phyloP scores from a whole-genome alignment of 495 filamentous ascomycete genomes.

The Aspergillus sparsus region DNA sequence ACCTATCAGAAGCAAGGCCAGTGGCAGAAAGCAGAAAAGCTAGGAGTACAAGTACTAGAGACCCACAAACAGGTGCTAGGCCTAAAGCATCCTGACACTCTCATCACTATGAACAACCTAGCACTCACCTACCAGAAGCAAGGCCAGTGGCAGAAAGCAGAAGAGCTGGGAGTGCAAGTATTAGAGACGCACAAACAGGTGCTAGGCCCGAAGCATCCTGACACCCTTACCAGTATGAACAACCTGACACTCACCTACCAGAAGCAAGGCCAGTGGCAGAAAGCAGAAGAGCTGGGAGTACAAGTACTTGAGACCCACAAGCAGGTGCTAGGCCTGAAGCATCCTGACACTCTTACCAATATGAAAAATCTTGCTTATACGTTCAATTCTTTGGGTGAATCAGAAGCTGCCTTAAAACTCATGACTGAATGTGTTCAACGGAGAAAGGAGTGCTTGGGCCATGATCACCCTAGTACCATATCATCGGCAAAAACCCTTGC shows the following conservation, averaged over 20 bases:
- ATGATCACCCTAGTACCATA: neutral
- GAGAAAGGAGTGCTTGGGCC: neutral
- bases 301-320: conserved; percentile 26
- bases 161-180: conserved; percentile 32
- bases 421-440: neutral
- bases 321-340: conserved; percentile 11
- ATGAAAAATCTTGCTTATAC: neutral
- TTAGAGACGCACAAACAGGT: conserved; percentile 19
- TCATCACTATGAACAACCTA: conserved; percentile 42
- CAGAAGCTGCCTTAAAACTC: neutral
- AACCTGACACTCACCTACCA: conserved; percentile 29
- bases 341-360: conserved; percentile 13
- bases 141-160: conserved; percentile 31
- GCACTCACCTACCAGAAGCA: conserved; percentile 30
- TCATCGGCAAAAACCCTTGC: too few species aligned
- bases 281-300: conserved; percentile 35
- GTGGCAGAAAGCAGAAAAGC: neutral
- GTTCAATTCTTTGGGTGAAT: neutral
- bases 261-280: conserved; percentile 34
- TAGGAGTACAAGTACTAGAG: neutral
- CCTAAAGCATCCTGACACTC: conserved; percentile 38
- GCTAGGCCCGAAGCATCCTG: conserved; percentile 25
- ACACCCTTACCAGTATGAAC: conserved; percentile 32
- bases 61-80: neutral
- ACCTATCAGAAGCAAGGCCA: too few species aligned